These are phyloP conservation scores for Acrocalymma vagum DNA, from an alignment of 2,329 filamentous ascomycete species.

Conservation along the genomic window DNA sequence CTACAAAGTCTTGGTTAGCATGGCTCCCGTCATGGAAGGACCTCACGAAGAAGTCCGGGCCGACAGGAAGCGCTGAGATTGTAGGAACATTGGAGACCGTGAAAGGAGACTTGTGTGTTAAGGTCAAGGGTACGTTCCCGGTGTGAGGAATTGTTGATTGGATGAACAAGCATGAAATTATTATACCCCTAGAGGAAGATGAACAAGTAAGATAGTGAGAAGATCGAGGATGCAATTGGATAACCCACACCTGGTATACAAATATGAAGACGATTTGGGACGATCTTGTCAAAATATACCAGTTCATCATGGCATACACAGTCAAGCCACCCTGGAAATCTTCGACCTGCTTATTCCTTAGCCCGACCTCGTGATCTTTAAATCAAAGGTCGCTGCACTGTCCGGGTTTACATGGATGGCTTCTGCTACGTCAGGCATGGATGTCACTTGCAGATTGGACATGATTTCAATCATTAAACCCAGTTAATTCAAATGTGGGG, in stretches of 20 bases:
- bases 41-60: constrained; percentile 55
- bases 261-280: too few species aligned
- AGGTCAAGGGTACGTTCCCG: constrained; percentile 55
- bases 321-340: too few species aligned
- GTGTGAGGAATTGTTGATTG: constrained; percentile 2
- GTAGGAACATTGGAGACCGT: constrained; percentile 62
- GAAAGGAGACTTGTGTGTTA: constrained; percentile 65
- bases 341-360: too few species aligned
- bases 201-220: not conserved
- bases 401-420: too few species aligned
- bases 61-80: constrained; percentile 54
- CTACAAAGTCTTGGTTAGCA: constrained; percentile 36
- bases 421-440: too few species aligned
- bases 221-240: too few species aligned
- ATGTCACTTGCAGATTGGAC: not conserved
- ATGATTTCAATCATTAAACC: constrained; percentile 1
- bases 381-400: too few species aligned
- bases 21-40: constrained; percentile 46
- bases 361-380: too few species aligned
- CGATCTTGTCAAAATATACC: too few species aligned
- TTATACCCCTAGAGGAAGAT: constrained; percentile 10
- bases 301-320: too few species aligned
- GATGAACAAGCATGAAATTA: not conserved
- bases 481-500: constrained; percentile 9
- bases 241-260: too few species aligned